Percentiles rank a stretch among this genome's conserved stretches.
phyloP scores from a whole-genome alignment of 1,284 basidiomycete species.

The Coriolopsis trogii region DNA sequence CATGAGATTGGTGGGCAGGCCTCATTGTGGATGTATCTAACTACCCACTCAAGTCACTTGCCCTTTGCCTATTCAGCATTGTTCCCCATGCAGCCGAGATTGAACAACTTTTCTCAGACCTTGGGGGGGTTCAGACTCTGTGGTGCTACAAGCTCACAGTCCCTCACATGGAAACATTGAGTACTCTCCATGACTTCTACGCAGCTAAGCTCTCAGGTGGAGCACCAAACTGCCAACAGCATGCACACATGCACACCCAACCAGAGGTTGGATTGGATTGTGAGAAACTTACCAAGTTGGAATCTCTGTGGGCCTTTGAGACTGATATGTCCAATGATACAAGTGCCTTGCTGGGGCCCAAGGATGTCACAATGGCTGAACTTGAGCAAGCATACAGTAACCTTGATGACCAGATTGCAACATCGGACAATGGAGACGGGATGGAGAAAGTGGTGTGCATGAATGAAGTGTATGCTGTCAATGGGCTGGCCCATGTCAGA shows the following conservation, averaged over 20 bases:
- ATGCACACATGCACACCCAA: conserved; percentile 28
- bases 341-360: too few relatives aligned
- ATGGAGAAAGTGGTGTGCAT: too few relatives aligned
- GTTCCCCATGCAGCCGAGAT: conserved; percentile 34
- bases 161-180: neutral
- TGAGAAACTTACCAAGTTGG: too few relatives aligned
- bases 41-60: conserved; percentile 30
- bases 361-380: too few relatives aligned
- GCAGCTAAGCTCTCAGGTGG: conserved; percentile 11
- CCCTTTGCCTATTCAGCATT: conserved; percentile 26
- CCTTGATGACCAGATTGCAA: too few relatives aligned
- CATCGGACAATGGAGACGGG: too few relatives aligned
- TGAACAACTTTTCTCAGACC: conserved; percentile 32
- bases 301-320: too few relatives aligned
- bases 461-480: too few relatives aligned
- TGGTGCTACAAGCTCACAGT: neutral
- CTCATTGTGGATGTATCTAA: neutral
- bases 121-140: conserved; percentile 27
- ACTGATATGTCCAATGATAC: too few relatives aligned
- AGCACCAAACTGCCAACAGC: conserved; percentile 16
- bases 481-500: too few relatives aligned
- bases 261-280: conserved; percentile 11
- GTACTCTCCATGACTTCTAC: conserved; percentile 12
- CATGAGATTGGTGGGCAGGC: neutral
- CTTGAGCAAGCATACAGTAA: too few relatives aligned